Evolutionary conservation across 306 rosid species (phyloP).

Genomic region (Quercus dentata): DNA sequence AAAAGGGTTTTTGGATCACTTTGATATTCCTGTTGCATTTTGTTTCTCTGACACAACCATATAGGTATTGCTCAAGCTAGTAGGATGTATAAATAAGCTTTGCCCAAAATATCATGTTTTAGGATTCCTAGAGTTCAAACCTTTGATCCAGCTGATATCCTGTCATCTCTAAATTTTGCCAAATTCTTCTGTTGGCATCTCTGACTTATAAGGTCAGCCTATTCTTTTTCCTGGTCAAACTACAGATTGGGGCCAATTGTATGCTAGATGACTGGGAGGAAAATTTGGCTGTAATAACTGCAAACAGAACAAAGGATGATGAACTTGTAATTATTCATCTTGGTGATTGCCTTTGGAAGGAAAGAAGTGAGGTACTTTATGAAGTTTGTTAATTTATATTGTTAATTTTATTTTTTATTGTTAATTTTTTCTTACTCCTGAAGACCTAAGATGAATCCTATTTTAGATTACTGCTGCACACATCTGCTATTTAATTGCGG

Average conservation of each 20-base stretch:
- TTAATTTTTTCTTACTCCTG: conserved; percentile 1
- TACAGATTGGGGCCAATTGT: conserved; percentile 55
- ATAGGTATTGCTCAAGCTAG: neutral
- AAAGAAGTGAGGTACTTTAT: conserved; percentile 71
- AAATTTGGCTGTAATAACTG: conserved; percentile 86
- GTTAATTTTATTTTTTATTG: neutral
- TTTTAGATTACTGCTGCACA: conserved; percentile 89
- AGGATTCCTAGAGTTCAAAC: neutral
- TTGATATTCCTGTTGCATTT: neutral
- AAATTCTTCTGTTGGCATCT: conserved; percentile 8
- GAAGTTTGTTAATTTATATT: conserved; percentile 5
- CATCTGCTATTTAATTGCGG: conserved; percentile 93
- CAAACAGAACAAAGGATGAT: conserved; percentile 92
- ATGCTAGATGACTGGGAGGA: conserved; percentile 96
- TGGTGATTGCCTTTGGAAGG: conserved; percentile 94
- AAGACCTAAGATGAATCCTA: conserved; percentile 25
- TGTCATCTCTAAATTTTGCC: conserved; percentile 10
- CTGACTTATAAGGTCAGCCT: conserved; percentile 15
- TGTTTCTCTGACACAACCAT: neutral
- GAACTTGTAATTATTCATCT: conserved; percentile 86
- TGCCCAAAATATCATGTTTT: neutral
- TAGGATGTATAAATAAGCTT: conserved; percentile 17
- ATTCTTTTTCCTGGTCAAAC: conserved; percentile 20
- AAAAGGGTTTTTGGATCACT: neutral
- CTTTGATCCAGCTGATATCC: conserved; percentile 8